Conservation (phyloP, 2,329 filamentous ascomycete species). For the Colletotrichum caudatum region DNA sequence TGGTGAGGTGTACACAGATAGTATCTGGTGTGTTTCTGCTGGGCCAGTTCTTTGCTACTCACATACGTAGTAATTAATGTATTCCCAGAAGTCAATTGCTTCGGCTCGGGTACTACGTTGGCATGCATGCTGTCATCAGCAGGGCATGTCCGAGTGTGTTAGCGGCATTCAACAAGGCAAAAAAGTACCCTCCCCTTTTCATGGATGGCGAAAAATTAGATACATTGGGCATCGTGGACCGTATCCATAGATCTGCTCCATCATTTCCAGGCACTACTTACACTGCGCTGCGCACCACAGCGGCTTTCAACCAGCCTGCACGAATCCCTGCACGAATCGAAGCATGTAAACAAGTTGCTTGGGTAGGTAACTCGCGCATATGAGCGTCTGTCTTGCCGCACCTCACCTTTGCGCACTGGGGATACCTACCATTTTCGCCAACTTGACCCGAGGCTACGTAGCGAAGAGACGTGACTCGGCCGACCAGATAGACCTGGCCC, state of each 20-base stretch:
- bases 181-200: constrained; percentile 18
- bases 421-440: constrained; percentile 23
- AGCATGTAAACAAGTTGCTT: constrained; percentile 7
- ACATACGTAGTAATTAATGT: too few species aligned
- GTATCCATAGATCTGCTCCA: constrained; percentile 37
- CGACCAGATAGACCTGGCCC: constrained; percentile 8
- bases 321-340: constrained; percentile 9
- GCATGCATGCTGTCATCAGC: constrained; percentile 14
- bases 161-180: constrained; percentile 18
- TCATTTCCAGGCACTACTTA: constrained; percentile 25
- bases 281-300: neutral
- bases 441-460: constrained; percentile 14
- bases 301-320: constrained; percentile 10
- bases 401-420: neutral
- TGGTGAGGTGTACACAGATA: neutral
- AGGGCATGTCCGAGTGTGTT: neutral
- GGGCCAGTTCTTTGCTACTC: neutral
- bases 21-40: neutral
- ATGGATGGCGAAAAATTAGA: constrained; percentile 38
- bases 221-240: constrained; percentile 28
- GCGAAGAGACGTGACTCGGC: constrained; percentile 37
- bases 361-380: constrained; percentile 1
- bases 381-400: neutral
- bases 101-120: neutral
- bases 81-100: constrained; percentile 26